These are phyloP conservation scores for Mucor circinelloides DNA, from an alignment of 371 early-diverging fungal species.

Conservation along the genomic window DNA sequence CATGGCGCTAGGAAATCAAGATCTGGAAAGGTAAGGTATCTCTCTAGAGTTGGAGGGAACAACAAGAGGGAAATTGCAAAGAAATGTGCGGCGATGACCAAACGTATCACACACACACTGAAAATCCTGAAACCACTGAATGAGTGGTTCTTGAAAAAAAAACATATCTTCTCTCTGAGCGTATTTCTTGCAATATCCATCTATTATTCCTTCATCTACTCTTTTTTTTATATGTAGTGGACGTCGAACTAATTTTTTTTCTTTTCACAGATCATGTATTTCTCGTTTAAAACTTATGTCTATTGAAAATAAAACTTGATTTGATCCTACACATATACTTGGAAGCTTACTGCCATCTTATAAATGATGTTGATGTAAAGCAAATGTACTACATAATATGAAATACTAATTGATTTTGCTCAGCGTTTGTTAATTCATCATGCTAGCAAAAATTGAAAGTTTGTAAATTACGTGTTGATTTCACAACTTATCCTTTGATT, in stretches of 20 bases:
- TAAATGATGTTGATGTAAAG: background rate
- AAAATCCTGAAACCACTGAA: slow-evolving; percentile 23
- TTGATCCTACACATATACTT: background rate
- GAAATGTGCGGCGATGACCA: slow-evolving; percentile 16
- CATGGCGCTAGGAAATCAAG: background rate
- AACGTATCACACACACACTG: slow-evolving; percentile 29
- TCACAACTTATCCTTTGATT: too few relatives aligned
- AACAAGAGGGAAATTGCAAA: background rate
- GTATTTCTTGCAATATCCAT: background rate
- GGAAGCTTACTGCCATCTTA: background rate
- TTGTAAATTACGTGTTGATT: too few relatives aligned
- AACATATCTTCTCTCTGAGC: slow-evolving; percentile 26
- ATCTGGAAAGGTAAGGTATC: background rate
- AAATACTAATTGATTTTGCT: too few relatives aligned
- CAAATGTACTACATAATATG: too few relatives aligned
- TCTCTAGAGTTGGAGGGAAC: background rate
- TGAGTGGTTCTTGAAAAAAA: slow-evolving; percentile 17
- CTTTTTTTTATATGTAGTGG: background rate
- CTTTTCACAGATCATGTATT: background rate
- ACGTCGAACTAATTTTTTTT: background rate
- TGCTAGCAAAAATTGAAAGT: too few relatives aligned
- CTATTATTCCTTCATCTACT: background rate
- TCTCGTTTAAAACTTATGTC: background rate
- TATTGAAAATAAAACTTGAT: background rate
- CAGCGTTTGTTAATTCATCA: too few relatives aligned